Conservation (phyloP, 176 grass and related monocot genomes). For the Eragrostis nindensis region DNA sequence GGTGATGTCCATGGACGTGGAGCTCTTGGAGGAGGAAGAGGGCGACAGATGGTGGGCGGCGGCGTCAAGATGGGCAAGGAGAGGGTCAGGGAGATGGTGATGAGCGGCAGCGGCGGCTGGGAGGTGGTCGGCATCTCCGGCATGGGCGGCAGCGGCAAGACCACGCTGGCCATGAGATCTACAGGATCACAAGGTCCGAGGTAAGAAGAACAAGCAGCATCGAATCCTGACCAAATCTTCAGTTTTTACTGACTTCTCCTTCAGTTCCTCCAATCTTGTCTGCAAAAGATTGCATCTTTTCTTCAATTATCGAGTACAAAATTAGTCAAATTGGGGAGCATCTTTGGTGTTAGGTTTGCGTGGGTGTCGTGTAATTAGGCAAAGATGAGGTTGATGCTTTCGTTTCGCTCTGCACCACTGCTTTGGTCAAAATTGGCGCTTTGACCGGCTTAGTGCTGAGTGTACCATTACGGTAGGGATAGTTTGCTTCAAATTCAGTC, state of each 20-base stretch:
- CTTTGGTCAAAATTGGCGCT: slow-evolving; percentile 63
- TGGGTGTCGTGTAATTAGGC: slow-evolving; percentile 36
- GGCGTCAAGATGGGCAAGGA: slow-evolving; percentile 74
- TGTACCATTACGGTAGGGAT: slow-evolving; percentile 7
- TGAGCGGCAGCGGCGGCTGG: slow-evolving; percentile 59
- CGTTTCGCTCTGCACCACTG: slow-evolving; percentile 26
- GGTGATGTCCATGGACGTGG: slow-evolving; percentile 42
- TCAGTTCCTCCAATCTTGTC: neutral
- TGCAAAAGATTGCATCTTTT: slow-evolving; percentile 24
- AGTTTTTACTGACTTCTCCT: neutral
- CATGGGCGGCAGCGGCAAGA: slow-evolving; percentile 98
- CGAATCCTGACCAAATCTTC: slow-evolving; percentile 14
- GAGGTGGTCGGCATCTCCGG: slow-evolving; percentile 86
- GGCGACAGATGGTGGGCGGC: slow-evolving; percentile 39
- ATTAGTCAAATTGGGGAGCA: slow-evolving; percentile 9
- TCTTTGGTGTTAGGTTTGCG: slow-evolving; percentile 40
- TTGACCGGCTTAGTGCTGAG: slow-evolving; percentile 44
- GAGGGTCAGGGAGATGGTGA: slow-evolving; percentile 87
- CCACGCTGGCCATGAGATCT: slow-evolving; percentile 96
- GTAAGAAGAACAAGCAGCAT: slow-evolving; percentile 40
- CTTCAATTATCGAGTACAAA: slow-evolving; percentile 16
- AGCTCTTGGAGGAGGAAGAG: neutral
- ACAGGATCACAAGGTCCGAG: slow-evolving; percentile 77
- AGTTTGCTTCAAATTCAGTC: slow-evolving; percentile 34
- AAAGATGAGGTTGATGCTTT: slow-evolving; percentile 41